Evolutionary conservation across 2,329 filamentous ascomycete genomes (phyloP).

Genomic region (Diplocarpon mali): DNA sequence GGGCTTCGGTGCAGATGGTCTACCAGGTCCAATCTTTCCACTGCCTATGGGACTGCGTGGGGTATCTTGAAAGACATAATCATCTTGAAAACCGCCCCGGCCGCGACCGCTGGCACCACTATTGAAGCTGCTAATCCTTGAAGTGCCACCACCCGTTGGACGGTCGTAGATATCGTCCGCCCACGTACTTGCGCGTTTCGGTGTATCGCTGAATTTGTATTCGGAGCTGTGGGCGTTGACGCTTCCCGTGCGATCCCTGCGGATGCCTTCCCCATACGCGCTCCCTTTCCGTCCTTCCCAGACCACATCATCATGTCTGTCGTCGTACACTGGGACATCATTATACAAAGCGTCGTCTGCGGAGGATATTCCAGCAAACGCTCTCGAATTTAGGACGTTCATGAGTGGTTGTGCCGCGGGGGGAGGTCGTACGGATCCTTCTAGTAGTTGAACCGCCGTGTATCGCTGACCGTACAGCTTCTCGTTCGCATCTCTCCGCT

Average conservation of each 20-base stretch:
- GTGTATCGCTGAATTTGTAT: conserved; percentile 42
- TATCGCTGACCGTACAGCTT: conserved; percentile 82
- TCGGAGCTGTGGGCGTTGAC: conserved; percentile 32
- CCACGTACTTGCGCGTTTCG: conserved; percentile 59
- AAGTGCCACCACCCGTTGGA: conserved; percentile 27
- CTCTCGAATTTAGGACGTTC: conserved; percentile 70
- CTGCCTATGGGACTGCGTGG: conserved; percentile 27
- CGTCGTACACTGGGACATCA: conserved; percentile 81
- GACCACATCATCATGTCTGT: conserved; percentile 68
- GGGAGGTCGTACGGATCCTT: conserved; percentile 66
- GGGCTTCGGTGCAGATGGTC: conserved; percentile 83
- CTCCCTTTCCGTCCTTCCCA: conserved; percentile 69
- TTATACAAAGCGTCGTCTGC: conserved; percentile 72
- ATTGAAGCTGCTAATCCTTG: conserved; percentile 17
- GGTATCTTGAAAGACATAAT: conserved; percentile 45
- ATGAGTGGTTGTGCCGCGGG: conserved; percentile 76
- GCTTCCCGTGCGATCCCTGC: conserved; percentile 37
- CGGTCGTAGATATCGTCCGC: conserved; percentile 65
- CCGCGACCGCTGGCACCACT: conserved; percentile 21
- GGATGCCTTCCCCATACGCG: conserved; percentile 57
- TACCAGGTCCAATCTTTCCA: conserved; percentile 46
- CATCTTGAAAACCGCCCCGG: conserved; percentile 34
- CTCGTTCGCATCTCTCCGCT: conserved; percentile 92
- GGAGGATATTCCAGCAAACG: conserved; percentile 58
- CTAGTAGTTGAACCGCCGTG: conserved; percentile 72